A percentile compares a stretch with the other conserved stretches of the same genome.
Conservation (phyloP, 1,284 basidiomycete species). For the Leccinum griseonigrum region DNA sequence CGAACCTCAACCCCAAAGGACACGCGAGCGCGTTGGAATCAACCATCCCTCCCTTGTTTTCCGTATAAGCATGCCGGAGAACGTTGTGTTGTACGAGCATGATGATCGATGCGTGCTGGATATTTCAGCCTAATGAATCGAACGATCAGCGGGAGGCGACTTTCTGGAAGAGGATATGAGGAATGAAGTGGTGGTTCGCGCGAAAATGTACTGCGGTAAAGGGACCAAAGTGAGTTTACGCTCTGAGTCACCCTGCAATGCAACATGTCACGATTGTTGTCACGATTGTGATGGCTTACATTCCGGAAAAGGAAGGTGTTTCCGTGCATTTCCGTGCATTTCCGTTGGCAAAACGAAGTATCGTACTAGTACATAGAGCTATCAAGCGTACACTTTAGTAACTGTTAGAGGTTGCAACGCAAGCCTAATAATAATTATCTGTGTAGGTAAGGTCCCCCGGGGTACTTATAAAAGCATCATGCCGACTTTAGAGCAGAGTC, state of each 20-base stretch:
- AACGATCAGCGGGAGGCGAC: constrained; percentile 74
- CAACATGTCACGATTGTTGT: too few relatives aligned
- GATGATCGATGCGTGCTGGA: constrained; percentile 73
- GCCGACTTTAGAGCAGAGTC: too few relatives aligned
- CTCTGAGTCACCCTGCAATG: constrained; percentile 47
- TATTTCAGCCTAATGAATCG: constrained; percentile 60
- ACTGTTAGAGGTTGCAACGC: too few relatives aligned
- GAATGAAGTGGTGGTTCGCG: neutral
- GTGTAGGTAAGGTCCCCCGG: too few relatives aligned
- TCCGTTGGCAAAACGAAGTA: too few relatives aligned
- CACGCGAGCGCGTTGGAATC: constrained; percentile 81
- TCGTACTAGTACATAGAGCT: too few relatives aligned
- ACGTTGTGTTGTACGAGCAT: constrained; percentile 92
- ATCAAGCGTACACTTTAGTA: too few relatives aligned
- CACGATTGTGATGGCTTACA: too few relatives aligned
- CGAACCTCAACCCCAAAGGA: constrained; percentile 74
- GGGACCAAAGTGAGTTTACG: constrained; percentile 74
- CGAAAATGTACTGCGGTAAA: constrained; percentile 57
- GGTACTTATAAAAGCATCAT: too few relatives aligned
- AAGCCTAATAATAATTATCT: too few relatives aligned
- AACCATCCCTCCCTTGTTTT: constrained; percentile 74
- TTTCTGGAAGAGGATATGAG: constrained; percentile 45
- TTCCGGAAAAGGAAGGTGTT: too few relatives aligned
- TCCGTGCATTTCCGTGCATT: too few relatives aligned
- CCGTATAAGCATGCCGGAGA: constrained; percentile 76